Base-by-base conservation (phyloP, 2,329 filamentous ascomycete genomes). In the Fusarium torreyae region DNA sequence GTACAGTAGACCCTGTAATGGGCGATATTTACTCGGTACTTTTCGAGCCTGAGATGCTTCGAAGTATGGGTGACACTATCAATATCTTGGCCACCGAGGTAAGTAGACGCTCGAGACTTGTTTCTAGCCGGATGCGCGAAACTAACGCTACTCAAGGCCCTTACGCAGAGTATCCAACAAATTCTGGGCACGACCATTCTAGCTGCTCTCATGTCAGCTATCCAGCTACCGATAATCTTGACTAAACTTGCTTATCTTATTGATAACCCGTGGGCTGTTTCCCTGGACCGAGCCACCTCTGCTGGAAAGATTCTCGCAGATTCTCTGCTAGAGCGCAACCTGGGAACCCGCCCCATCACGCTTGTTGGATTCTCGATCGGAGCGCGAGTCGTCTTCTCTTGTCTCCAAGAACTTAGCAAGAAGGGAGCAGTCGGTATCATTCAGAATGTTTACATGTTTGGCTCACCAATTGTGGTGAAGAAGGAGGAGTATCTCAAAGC, bases 261-360 rank as follows among this genome's bases (percentile, higher is more conserved):
- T 70, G 96, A 99, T 80, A 99, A 99, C 76, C 96, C 96, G 0
- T 99, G 96, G 96, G 94, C 92, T 26, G 94, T 98, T n/a, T 98
- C 96, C 2, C 87, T 97, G 50, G 94, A 96, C 74, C 90, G 96
- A 73, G 96, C 96, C 31, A 94, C 92, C 74, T 87, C 93, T 57
- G 93, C 95, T 9, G 96, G 96, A 5, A 87, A 97, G 46, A 97
- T 99, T 77, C 86, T 99, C 55, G 96, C 96, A 3, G 96, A 99
- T 79, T 98, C 95, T 0, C 84, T 99, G 34, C 92, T 97, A 64
- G 94, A 97, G 73, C 89, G 94, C 49, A 98, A 97, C 76, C 85
- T 99, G 20, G 96, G 96, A 17, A 94, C 94, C 7, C 88, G 96
- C 28, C 96, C 96, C 1, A 90, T 98, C 64, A 99, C 96, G 0